Conservation (phyloP, 2,329 filamentous ascomycete genomes). For the Exophiala calicioides region DNA sequence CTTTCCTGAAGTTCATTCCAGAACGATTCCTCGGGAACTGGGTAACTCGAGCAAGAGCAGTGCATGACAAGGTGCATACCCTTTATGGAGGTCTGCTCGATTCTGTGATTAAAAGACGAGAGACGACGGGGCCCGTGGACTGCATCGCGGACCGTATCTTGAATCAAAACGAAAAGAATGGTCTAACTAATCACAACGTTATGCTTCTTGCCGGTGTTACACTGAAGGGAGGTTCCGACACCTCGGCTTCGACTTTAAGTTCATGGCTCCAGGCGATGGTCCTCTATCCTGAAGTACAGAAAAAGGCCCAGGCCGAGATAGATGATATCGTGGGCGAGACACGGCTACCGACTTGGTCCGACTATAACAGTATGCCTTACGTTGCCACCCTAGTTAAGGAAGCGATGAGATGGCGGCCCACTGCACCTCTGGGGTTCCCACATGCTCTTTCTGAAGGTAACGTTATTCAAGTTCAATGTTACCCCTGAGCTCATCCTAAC, state of each 20-base stretch:
- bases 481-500: no score
- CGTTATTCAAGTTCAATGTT: not conserved
- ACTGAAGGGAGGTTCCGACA: not conserved
- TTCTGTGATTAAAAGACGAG: no score
- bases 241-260: not conserved
- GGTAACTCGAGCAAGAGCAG: no score
- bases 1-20: no score
- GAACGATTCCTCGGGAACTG: no score
- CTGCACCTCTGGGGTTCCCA: constrained; percentile 48
- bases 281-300: not conserved
- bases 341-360: not conserved
- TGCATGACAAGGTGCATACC: no score
- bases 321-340: not conserved
- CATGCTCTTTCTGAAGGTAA: constrained; percentile 50
- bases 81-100: no score
- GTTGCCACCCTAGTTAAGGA: constrained; percentile 44
- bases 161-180: no score
- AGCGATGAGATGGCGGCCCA: constrained; percentile 46
- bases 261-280: not conserved
- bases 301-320: not conserved
- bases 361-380: constrained; percentile 34
- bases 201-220: no score
- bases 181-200: no score
- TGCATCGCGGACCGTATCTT: no score
- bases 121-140: no score